These are phyloP conservation scores for Apiotrichum domesticum DNA, from an alignment of 1,284 basidiomycete genomes.

Conservation along the genomic window DNA sequence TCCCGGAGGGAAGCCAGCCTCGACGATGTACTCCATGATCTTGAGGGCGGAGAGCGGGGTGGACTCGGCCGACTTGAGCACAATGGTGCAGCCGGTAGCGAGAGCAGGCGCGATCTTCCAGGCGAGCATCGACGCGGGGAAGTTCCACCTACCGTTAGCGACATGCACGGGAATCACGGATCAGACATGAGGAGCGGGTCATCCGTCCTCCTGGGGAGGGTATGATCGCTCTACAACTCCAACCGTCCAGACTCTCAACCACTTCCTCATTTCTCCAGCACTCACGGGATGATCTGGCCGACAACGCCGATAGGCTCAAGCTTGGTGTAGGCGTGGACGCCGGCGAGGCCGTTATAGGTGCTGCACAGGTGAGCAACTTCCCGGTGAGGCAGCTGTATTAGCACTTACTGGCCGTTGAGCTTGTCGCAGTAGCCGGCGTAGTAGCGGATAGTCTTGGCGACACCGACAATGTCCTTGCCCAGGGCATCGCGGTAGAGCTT, in stretches of 20 bases:
- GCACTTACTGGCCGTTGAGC: conserved; percentile 57
- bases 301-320: conserved; percentile 13
- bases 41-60: conserved; percentile 77
- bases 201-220: no score
- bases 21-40: conserved; percentile 56
- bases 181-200: no score
- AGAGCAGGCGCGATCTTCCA: conserved; percentile 88
- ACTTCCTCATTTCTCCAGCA: neutral
- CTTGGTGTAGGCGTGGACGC: conserved; percentile 50
- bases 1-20: conserved; percentile 82
- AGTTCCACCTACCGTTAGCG: conserved; percentile 55
- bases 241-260: no score
- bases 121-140: conserved; percentile 79
- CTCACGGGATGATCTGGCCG: conserved; percentile 3
- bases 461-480: conserved; percentile 77
- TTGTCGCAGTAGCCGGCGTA: conserved; percentile 58
- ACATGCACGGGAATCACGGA: no score
- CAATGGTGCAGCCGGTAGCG: conserved; percentile 51
- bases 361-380: neutral
- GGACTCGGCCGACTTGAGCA: conserved; percentile 55
- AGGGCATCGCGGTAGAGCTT: conserved; percentile 72
- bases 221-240: no score
- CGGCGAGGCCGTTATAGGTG: conserved; percentile 12
- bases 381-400: no score
- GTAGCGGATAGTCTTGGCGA: conserved; percentile 64